Percentiles rank a stretch among this genome's conserved stretches.
Conservation (phyloP, 495 filamentous ascomycete species). For the Neurospora discreta region DNA sequence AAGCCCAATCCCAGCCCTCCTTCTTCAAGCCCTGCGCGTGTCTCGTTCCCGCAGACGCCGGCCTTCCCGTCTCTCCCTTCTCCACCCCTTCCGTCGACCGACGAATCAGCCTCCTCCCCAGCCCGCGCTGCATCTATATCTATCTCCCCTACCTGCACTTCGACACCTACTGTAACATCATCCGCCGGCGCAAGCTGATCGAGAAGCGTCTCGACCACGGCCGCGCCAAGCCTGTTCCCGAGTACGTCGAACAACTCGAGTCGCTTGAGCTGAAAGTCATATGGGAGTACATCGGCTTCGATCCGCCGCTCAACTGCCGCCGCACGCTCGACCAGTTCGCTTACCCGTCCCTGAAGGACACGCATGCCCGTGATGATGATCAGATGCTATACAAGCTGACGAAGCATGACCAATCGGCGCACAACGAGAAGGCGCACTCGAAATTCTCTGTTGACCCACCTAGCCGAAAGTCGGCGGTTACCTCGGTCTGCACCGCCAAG, state of each 20-base stretch:
- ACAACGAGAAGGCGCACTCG: background rate
- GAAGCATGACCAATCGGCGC: conserved; percentile 20
- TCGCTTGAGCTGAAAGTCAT: conserved; percentile 50
- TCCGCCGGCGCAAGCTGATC: conserved; percentile 49
- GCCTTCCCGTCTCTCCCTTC: background rate
- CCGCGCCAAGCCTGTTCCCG: conserved; percentile 45
- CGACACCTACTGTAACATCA: conserved; percentile 51
- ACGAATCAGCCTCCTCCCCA: conserved; percentile 2
- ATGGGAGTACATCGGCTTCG: conserved; percentile 54
- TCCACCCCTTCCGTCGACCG: background rate
- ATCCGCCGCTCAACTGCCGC: conserved; percentile 52
- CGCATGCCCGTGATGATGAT: conserved; percentile 51
- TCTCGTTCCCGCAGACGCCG: conserved; percentile 33
- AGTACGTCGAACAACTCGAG: conserved; percentile 37
- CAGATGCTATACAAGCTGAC: conserved; percentile 65
- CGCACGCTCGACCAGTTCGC: conserved; percentile 58
- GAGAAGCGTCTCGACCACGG: conserved; percentile 43
- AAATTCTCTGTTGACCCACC: background rate
- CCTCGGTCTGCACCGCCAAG: background rate
- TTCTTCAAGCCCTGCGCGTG: conserved; percentile 35
- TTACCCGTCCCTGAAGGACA: conserved; percentile 51
- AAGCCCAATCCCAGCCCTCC: conserved; percentile 34
- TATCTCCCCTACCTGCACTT: conserved; percentile 51
- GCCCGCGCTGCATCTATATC: conserved; percentile 32
- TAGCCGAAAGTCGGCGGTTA: background rate